Evolutionary conservation across 345 rosid genomes (phyloP).

Genomic region (Euphorbia tirucalli): DNA sequence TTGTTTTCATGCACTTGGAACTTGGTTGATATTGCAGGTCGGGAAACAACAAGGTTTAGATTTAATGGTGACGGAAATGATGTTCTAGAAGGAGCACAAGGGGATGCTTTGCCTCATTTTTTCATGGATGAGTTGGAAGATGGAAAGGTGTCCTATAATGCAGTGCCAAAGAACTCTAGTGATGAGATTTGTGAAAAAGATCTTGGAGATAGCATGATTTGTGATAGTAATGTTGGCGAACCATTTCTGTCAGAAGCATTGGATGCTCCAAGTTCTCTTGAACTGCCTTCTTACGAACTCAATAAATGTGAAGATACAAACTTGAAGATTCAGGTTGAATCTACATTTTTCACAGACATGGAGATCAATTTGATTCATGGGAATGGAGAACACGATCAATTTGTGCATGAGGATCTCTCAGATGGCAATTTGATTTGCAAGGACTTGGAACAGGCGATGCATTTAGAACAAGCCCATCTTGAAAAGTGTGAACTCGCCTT

Average conservation of each 20-base stretch:
- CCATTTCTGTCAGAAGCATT: conserved; percentile 2
- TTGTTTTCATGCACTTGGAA: not conserved
- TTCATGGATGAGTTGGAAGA: conserved; percentile 13
- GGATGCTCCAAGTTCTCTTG: no score
- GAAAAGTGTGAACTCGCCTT: no score
- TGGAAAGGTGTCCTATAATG: not conserved
- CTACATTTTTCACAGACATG: no score
- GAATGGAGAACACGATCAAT: no score
- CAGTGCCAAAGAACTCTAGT: conserved; percentile 1
- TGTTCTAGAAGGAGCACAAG: conserved; percentile 1
- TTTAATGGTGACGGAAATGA: not conserved
- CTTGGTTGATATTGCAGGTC: conserved; percentile 7
- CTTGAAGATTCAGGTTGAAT: no score
- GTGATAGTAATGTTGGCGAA: conserved; percentile 1
- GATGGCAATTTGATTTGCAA: no score
- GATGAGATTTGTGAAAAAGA: conserved; percentile 4
- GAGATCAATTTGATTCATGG: no score
- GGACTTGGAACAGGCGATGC: no score
- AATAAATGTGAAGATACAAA: no score
- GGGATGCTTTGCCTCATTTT: conserved; percentile 9
- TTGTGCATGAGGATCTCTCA: no score
- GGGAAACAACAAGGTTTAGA: not conserved
- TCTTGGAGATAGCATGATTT: conserved; percentile 5
- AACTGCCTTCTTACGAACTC: no score
- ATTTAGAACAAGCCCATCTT: no score